Base-by-base conservation (phyloP, 768 basidiomycete genomes). In the Cyclocybe aegerita region DNA sequence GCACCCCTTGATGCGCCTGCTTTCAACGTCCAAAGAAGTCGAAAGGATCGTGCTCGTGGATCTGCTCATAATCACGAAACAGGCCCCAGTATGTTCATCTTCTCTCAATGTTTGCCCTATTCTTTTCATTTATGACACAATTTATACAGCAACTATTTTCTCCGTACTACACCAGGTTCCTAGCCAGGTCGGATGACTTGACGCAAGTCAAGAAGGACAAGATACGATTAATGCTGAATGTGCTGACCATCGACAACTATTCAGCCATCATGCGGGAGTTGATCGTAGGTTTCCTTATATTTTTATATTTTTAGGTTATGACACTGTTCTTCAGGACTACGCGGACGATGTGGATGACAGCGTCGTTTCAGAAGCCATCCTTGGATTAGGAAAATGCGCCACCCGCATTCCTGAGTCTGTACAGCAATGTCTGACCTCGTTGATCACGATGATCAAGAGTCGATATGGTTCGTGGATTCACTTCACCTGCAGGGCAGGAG, bases 361-460 rank as follows among this genome's bases (percentile, higher is more conserved):
- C 2, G 79, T 94, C 0, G 86, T 91, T 0, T 74, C 79, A 10
- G 85, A 83, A 30, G 80, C 93, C 0, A 83, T 97, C 39, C 74
- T 76, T 12, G 93, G 87, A 1, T 79, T 98, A 46, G 96, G 95
- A 9, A 77, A 73, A 53, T 86, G 87, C 57, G 89, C 93, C 0
- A 71, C 76, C 34, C 61, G 77, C 4, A 76, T 90, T 35, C 88
- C 93, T 0, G 83, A 86, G 16, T 81, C 83, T 16, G 77, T 81
- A 2, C 76, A 81, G 16, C 82, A 86, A 39, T 93, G 92, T 61
- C 74, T 96, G 46, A 80, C 77, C 1, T 80, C 86, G 1, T 75
- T 98, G 12, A 89, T 91, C 68, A 65, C 67, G 5, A 88, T 95
- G 78, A 86, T 97, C 55, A 84, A 86, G 63, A 90, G 83, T 55